Conservation (phyloP, 257 asterid species). For the Echites panduratus region DNA sequence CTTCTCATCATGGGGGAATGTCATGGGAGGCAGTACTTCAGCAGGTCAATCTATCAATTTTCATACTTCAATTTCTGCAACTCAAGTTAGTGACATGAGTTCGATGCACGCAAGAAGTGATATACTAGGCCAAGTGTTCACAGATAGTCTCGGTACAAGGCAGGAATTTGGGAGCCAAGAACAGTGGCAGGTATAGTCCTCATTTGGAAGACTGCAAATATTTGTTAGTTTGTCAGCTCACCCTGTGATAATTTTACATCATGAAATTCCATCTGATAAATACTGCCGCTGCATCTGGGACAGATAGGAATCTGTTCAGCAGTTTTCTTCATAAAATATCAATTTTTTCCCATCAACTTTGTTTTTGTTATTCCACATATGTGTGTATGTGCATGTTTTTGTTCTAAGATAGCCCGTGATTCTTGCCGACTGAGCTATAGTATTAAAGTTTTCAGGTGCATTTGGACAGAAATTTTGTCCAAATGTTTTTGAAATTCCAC, state of each 20-base stretch:
- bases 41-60: constrained; percentile 40
- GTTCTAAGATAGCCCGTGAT: not conserved
- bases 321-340: not conserved
- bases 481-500: too few species aligned
- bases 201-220: not conserved
- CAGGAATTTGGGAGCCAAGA: constrained; percentile 39
- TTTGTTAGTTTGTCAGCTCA: not conserved
- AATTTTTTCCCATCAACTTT: not conserved
- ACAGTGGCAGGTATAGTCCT: constrained; percentile 60
- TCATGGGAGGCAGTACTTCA: constrained; percentile 37
- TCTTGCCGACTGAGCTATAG: not conserved
- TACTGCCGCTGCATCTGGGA: not conserved
- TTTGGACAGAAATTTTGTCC: too few species aligned
- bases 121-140: constrained; percentile 37
- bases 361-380: not conserved
- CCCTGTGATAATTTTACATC: not conserved
- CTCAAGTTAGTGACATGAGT: constrained; percentile 37
- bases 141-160: constrained; percentile 28
- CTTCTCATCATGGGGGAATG: constrained; percentile 52
- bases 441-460: not conserved
- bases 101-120: constrained; percentile 45
- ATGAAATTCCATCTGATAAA: not conserved
- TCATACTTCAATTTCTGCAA: constrained; percentile 42
- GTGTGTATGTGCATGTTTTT: not conserved
- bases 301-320: not conserved